Base-by-base conservation (phyloP, 495 filamentous ascomycete species). In the Podospora didyma region DNA sequence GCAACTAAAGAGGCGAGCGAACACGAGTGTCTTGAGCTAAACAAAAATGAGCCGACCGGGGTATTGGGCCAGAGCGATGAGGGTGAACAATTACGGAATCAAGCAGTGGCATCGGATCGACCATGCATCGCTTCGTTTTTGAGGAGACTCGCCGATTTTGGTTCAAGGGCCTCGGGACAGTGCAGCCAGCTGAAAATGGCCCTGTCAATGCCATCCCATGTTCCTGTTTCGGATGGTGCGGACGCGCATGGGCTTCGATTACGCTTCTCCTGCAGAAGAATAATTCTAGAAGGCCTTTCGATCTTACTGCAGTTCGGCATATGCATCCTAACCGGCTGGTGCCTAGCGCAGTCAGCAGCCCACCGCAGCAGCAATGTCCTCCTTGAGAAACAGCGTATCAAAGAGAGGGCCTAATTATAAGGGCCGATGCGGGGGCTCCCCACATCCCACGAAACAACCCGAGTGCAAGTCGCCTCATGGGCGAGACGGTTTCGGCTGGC, bases 261-360 rank as follows among this genome's bases (percentile, higher is more conserved):
- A 23, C 28, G 23, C 49, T 34, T 56, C 45, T 53, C 22, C 39
- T 47, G 52, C 52, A 57, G 46, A 16, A 56, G 57, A 60, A 58
- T 20, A 14, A 42, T 62, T 66, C 63, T 56, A 54, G 63, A 66
- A 66, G n/a, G 50, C 28, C 28, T 60, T 41, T 34, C 22, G 31
- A 41, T 51, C 31, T 34, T 22, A 41, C 49, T 41, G n/a, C 39
- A 17, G 14, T 42, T 16, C 39, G n/a, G n/a, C 39, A 16, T n/a
- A n/a, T 14, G 14, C 39, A 42, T 42, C 39, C 39, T 42, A 14
- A 17, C 39, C 39, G 39, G 39, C 39, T 42, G n/a, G 39, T 42
- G 39, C 39, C 39, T 42, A 42, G 39, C 39, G 39, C 39, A 42
- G 39, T 42, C 39, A 42, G 39, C 39, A 42, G 5, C 39, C 12